Base-by-base conservation (phyloP, 139 green algal species). In the Picochlorum costavermella region DNA sequence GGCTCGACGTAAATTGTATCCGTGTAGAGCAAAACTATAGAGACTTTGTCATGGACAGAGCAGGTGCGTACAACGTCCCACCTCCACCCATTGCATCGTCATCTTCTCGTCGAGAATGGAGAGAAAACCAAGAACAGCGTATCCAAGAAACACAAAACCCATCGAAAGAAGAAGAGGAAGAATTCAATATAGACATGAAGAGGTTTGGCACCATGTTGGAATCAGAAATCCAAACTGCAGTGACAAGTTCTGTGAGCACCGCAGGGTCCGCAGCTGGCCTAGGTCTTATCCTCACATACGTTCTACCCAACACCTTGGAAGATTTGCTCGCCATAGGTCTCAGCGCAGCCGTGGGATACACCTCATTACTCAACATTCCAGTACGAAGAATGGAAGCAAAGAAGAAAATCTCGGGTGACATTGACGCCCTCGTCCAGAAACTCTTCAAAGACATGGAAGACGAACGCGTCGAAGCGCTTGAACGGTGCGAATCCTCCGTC, bases 331-430 rank as follows among this genome's bases (percentile, higher is more conserved):
- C 85, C 16, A 56, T 92, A 11, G 71, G 20, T 0, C 48, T 90
- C 31, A 75, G 67, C 0, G 75, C 71, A 10, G 61, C 76, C 4
- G 79, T 79, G 20, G 82, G 75, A 10, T 96, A 95, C 69, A 69
- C 90, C 4, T 72, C 75, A 0, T 69, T 95, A 30, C 67, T 96
- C 12, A 92, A 88, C 70, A 74, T 97, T 66, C 91, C 91, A 16
- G 73, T 92, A 61, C 78, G 81, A 58, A 75, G 90, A 0, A 67
- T 75, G 3, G 85, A 93, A 56, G 81, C 86, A 40, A 97, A 97
- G 73, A 69, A 36, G 50, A 96, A 96, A 78, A 67, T 94, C 29
- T 62, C 80, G 45, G 50, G 61, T 3, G 50, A 79, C 40, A 79
- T 86, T 1, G 46, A 26, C 44, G 72, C 75, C 17, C 88, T 92